Conservation (phyloP, 192 early-diverging fungal genomes). For the Gorgonomyces haynaldii region DNA sequence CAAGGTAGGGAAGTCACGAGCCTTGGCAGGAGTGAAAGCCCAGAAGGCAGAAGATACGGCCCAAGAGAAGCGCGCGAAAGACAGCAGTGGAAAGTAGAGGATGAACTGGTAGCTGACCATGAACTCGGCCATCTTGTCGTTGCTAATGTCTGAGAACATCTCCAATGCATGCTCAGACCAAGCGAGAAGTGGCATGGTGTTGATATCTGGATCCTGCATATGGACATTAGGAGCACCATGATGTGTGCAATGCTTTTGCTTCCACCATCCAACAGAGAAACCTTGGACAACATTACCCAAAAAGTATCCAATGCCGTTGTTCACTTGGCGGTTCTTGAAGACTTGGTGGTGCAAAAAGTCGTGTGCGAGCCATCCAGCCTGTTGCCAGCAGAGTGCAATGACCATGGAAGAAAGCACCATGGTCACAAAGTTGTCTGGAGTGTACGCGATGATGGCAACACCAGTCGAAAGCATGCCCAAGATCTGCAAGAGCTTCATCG, state of each 20-base stretch:
- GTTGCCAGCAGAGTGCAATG: slow-evolving; percentile 69
- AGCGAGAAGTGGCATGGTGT: slow-evolving; percentile 67
- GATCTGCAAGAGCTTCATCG: slow-evolving; percentile 45
- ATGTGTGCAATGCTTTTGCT: slow-evolving; percentile 82
- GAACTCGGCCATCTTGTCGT: slow-evolving; percentile 43
- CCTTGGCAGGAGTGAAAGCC: slow-evolving; percentile 20
- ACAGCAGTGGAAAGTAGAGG: slow-evolving; percentile 60
- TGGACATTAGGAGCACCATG: slow-evolving; percentile 72
- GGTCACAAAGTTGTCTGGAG: slow-evolving; percentile 36
- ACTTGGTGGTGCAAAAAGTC: slow-evolving; percentile 75
- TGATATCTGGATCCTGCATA: slow-evolving; percentile 71
- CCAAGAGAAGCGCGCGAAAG: slow-evolving; percentile 69
- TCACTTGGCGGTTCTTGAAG: slow-evolving; percentile 52
- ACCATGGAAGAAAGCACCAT: slow-evolving; percentile 42
- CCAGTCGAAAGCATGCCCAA: slow-evolving; percentile 37
- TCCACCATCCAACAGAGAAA: slow-evolving; percentile 75
- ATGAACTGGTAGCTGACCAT: slow-evolving; percentile 44
- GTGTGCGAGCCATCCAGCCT: slow-evolving; percentile 63
- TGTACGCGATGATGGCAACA: slow-evolving; percentile 33
- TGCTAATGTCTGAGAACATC: slow-evolving; percentile 31
- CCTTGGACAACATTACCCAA: slow-evolving; percentile 67
- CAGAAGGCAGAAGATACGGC: slow-evolving; percentile 51
- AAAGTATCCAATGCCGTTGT: slow-evolving; percentile 54
- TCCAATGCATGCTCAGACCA: slow-evolving; percentile 58
- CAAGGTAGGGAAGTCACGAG: slow-evolving; percentile 27